Conservation (phyloP, 2,329 filamentous ascomycete species). For the Penicillium sp. region DNA sequence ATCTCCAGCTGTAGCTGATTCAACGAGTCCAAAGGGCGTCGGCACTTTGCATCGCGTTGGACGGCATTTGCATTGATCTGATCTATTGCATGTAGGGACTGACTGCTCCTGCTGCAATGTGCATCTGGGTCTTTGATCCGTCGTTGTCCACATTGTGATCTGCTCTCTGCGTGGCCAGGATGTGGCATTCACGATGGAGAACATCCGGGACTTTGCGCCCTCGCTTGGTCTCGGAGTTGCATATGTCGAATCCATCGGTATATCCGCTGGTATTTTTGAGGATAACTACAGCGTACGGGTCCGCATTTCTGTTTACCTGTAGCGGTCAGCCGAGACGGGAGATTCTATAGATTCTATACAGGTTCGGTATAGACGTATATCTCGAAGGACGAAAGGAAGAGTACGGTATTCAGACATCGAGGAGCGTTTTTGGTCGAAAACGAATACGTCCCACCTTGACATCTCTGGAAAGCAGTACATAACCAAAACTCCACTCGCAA, state of each 20-base stretch:
- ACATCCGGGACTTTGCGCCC: too few relatives aligned
- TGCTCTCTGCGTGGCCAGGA: not conserved
- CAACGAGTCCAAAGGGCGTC: not conserved
- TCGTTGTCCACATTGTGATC: slow-evolving; percentile 2
- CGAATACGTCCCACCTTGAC: slow-evolving; percentile 9
- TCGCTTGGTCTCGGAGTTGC: too few relatives aligned
- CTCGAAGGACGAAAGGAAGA: slow-evolving; percentile 1
- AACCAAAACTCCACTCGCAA: slow-evolving; percentile 20
- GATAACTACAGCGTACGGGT: not conserved
- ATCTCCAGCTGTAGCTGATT: not conserved
- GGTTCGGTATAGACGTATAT: slow-evolving; percentile 5
- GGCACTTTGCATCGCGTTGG: not conserved
- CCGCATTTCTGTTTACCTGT: not conserved
- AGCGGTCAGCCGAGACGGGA: too few relatives aligned
- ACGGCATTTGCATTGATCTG: slow-evolving; percentile 6
- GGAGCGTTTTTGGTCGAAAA: slow-evolving; percentile 7
- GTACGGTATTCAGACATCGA: slow-evolving; percentile 6
- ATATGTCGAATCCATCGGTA: too few relatives aligned
- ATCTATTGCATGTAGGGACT: slow-evolving; percentile 5
- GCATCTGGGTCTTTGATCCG: slow-evolving; percentile 4
- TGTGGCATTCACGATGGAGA: too few relatives aligned
- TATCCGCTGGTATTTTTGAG: not conserved
- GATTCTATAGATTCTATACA: too few relatives aligned
- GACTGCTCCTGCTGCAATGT: slow-evolving; percentile 2
- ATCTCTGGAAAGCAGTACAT: slow-evolving; percentile 21